Conservation (phyloP, 805 yeast species). For the Candida parachauliodes region DNA sequence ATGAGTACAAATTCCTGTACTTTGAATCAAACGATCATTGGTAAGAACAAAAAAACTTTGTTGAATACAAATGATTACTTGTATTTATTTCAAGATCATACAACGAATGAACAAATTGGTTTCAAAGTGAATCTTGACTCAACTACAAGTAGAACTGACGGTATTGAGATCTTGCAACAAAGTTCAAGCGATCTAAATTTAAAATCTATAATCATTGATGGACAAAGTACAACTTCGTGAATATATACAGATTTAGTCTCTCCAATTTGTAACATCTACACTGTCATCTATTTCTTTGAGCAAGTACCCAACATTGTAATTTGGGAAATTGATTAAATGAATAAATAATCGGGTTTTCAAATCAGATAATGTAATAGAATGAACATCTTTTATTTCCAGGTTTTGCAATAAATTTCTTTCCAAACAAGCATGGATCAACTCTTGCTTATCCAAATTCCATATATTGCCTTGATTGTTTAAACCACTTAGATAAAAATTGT, state of each 20-base stretch:
- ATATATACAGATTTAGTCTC: constrained; percentile 4
- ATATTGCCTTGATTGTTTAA: constrained; percentile 37
- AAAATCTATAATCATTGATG: neutral
- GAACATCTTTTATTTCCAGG: constrained; percentile 19
- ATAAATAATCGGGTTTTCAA: constrained; percentile 36
- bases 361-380: constrained; percentile 14
- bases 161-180: constrained; percentile 2
- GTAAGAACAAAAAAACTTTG: constrained; percentile 58
- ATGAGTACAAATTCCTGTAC: constrained; percentile 76
- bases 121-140: constrained; percentile 54
- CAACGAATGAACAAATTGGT: constrained; percentile 48
- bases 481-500: constrained; percentile 46
- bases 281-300: constrained; percentile 2
- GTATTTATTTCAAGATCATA: constrained; percentile 61
- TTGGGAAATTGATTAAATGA: constrained; percentile 38
- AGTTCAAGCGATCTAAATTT: constrained; percentile 2
- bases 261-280: constrained; percentile 7
- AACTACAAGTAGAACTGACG: constrained; percentile 7
- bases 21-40: constrained; percentile 57
- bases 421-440: constrained; percentile 50
- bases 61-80: constrained; percentile 64
- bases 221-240: neutral
- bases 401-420: constrained; percentile 51
- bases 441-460: constrained; percentile 45
- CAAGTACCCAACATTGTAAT: constrained; percentile 38